Evolutionary conservation across 345 rosid genomes (phyloP).

Genomic region (Boechera divaricarpa): DNA sequence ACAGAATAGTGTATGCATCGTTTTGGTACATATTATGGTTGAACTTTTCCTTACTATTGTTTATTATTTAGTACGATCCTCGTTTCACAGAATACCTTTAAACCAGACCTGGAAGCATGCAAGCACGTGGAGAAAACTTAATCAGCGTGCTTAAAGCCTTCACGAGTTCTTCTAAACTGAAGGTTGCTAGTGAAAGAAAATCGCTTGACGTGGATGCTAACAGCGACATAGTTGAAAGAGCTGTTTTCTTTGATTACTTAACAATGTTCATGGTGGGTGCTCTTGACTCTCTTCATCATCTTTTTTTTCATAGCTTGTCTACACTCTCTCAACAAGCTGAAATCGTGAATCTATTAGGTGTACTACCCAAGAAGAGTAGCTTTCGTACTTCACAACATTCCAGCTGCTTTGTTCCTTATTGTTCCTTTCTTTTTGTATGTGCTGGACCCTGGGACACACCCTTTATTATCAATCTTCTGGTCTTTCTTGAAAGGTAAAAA

Average conservation of each 20-base stretch:
- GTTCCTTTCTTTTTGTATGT: constrained; percentile 68
- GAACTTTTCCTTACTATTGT: constrained; percentile 29
- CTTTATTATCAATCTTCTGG: constrained; percentile 58
- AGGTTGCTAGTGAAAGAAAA: constrained; percentile 62
- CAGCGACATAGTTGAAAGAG: constrained; percentile 59
- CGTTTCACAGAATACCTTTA: constrained; percentile 38
- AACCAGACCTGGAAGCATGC: constrained; percentile 97
- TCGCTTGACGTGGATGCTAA: constrained; percentile 47
- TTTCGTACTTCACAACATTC: constrained; percentile 71
- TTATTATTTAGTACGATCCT: constrained; percentile 45
- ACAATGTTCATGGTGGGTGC: constrained; percentile 70
- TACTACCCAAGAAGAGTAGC: constrained; percentile 80
- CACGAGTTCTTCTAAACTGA: constrained; percentile 75
- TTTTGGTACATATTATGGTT: constrained; percentile 61
- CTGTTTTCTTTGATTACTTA: constrained; percentile 95
- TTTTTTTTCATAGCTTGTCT: constrained; percentile 6
- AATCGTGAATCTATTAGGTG: constrained; percentile 58
- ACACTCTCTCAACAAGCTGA: constrained; percentile 24
- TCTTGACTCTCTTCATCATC: constrained; percentile 13
- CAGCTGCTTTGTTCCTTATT: constrained; percentile 61
- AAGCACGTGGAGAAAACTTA: constrained; percentile 97
- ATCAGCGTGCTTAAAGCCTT: constrained; percentile 75
- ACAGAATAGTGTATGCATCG: constrained; percentile 94
- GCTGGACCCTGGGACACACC: constrained; percentile 50
- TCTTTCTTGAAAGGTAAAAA: constrained; percentile 76